Base-by-base conservation (phyloP, 1,284 basidiomycete genomes). In the Cutaneotrichosporon mucoides region DNA sequence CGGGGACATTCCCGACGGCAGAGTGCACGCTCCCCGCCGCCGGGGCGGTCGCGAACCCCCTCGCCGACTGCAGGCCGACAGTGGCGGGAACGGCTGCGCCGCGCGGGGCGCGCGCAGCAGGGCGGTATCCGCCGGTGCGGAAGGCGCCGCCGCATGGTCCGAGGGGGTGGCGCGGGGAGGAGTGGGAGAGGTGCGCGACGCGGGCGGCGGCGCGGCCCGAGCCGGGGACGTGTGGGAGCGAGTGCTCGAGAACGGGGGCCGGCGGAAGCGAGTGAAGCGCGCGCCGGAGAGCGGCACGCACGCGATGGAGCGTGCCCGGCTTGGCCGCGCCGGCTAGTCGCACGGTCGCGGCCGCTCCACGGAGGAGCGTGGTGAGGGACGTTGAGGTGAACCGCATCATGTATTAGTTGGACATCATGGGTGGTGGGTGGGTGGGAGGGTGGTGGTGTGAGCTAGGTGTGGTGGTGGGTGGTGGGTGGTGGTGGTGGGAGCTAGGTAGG, bases 51-150 rank as follows among this genome's bases (percentile, higher is more conserved):
- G 72, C 65, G 49, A 73, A 76, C 0, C 59, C 68, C 53, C 74
- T 64, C 13, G 71, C 70, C 4, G 63, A 55, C 7, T 70, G 70
- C 11, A 76, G 63, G 4, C 74, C 74, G 9, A 75, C 67, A 44
- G 48, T 37, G 16, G 65, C 61, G 33, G 60, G 63, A 33, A 70
- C 64, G 8, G 61, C 63, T 6, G 67, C 55, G 34, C 70, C 68
- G 24, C 66, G 59, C 4, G 64, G 54, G 42, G 57, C 38, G 38
- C 47, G 52, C 15, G 56, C 56, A 12, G 24, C 9, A 4, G 56
- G 56, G 44, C 56, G 56, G 53, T 43, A 57, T 1, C 43, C 35
- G 1, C 47, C 53, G 12, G 48, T 46, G 42, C 51, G 51, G 42
- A 61, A 61, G 6, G 47, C 48, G 38, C 48, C 42, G 38, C 38